These are phyloP conservation scores for Epichloe coenophiala DNA, from an alignment of 2,329 filamentous ascomycete species.

Conservation along the genomic window DNA sequence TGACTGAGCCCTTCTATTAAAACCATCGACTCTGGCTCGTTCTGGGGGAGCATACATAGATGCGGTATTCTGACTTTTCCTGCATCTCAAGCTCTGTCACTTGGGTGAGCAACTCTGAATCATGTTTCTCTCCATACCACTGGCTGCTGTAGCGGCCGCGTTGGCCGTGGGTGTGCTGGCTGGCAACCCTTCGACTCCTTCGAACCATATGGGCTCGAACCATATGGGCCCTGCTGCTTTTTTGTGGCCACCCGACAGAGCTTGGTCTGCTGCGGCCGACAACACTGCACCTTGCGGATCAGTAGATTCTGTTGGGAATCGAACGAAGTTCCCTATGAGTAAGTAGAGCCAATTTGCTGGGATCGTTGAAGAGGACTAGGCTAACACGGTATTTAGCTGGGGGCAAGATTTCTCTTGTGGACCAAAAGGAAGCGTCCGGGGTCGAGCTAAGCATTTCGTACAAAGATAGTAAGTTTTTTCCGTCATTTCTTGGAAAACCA, in stretches of 20 bases:
- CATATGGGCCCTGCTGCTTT: conserved; percentile 48
- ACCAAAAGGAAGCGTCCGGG: too few species aligned
- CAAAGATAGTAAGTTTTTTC: too few species aligned
- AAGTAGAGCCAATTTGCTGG: too few species aligned
- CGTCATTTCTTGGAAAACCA: too few species aligned
- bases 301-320: too few species aligned
- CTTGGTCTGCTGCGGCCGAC: conserved; percentile 39
- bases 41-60: neutral
- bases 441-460: too few species aligned
- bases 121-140: neutral
- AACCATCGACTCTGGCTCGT: neutral
- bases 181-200: neutral
- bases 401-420: too few species aligned
- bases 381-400: too few species aligned
- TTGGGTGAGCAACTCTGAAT: neutral
- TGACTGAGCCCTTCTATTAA: neutral
- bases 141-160: neutral
- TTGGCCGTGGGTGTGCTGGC: too few species aligned
- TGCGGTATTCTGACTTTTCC: neutral
- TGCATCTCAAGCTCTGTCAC: neutral
- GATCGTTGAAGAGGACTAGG: too few species aligned
- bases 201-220: conserved; percentile 25
- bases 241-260: conserved; percentile 45
- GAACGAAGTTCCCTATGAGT: too few species aligned
- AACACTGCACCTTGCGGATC: conserved; percentile 25